Conservation (phyloP, 2,329 filamentous ascomycete genomes). For the Aspergillus glaucus region DNA sequence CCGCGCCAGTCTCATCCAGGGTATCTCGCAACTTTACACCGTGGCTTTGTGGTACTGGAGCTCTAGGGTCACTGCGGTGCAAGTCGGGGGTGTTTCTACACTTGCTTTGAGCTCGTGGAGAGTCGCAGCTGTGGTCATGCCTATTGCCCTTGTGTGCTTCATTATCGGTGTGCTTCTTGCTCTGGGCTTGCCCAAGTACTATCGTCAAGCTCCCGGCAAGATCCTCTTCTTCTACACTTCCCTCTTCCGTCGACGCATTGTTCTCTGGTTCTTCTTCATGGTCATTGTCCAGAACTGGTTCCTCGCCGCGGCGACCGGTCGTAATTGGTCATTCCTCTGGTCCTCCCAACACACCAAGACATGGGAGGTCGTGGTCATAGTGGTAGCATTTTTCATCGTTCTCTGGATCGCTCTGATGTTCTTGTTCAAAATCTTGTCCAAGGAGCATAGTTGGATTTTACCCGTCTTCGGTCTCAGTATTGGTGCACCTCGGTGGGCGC, state of each 20-base stretch:
- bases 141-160: slow-evolving; percentile 54
- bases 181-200: slow-evolving; percentile 59
- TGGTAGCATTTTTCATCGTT: slow-evolving; percentile 44
- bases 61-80: slow-evolving; percentile 44
- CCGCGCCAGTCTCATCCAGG: slow-evolving; percentile 60
- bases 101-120: slow-evolving; percentile 15
- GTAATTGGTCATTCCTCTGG: slow-evolving; percentile 55
- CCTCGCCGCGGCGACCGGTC: slow-evolving; percentile 58
- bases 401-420: slow-evolving; percentile 47
- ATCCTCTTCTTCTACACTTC: slow-evolving; percentile 61
- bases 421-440: slow-evolving; percentile 50
- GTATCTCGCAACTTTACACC: slow-evolving; percentile 61
- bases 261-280: slow-evolving; percentile 61
- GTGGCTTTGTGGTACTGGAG: slow-evolving; percentile 64
- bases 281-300: slow-evolving; percentile 63
- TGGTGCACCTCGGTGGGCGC: slow-evolving; percentile 59
- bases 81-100: slow-evolving; percentile 29
- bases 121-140: slow-evolving; percentile 47
- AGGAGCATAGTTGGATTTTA: slow-evolving; percentile 59
- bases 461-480: slow-evolving; percentile 63
- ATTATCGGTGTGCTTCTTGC: slow-evolving; percentile 50
- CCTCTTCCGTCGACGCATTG: slow-evolving; percentile 56
- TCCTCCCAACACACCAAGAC: slow-evolving; percentile 18
- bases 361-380: slow-evolving; percentile 54
- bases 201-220: slow-evolving; percentile 57